Evolutionary conservation across 2,329 filamentous ascomycete species (phyloP).

Genomic region (Phialocephala sp.): DNA sequence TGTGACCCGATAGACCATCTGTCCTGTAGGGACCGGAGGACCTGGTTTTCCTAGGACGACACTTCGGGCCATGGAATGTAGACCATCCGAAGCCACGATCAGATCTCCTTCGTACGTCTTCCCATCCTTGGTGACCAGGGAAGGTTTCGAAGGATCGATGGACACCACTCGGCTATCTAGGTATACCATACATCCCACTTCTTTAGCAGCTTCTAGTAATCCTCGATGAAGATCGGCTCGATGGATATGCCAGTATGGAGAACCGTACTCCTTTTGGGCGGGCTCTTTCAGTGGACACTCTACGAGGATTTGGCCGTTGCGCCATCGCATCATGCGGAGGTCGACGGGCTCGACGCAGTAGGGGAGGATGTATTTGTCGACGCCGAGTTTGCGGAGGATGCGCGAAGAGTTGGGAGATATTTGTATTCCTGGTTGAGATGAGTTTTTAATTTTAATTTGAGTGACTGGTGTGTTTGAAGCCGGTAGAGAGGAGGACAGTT

Average conservation of each 20-base stretch:
- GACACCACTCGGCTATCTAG: conserved; percentile 46
- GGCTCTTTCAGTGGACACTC: conserved; percentile 29
- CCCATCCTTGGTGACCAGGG: conserved; percentile 36
- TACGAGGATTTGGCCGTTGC: conserved; percentile 28
- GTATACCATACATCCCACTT: conserved; percentile 45
- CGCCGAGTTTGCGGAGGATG: conserved; percentile 26
- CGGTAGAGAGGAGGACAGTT: background rate
- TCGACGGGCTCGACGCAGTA: conserved; percentile 30
- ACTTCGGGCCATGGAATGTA: conserved; percentile 47
- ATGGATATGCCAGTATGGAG: conserved; percentile 36
- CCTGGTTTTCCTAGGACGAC: conserved; percentile 46
- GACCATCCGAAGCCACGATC: conserved; percentile 47
- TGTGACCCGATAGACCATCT: conserved; percentile 52
- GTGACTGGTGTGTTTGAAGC: background rate
- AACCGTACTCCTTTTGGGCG: conserved; percentile 24
- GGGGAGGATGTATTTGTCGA: conserved; percentile 29
- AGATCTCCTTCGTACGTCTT: conserved; percentile 44
- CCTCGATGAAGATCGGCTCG: conserved; percentile 37
- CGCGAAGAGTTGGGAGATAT: conserved; percentile 29
- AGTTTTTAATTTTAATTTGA: background rate
- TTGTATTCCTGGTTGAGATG: conserved; percentile 24
- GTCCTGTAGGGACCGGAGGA: conserved; percentile 45
- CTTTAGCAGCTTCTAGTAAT: conserved; percentile 39
- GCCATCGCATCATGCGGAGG: conserved; percentile 32
- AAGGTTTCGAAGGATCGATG: conserved; percentile 39